Evolutionary conservation across 2,329 filamentous ascomycete genomes (phyloP).

Genomic region (Simplicillium aogashimaense): DNA sequence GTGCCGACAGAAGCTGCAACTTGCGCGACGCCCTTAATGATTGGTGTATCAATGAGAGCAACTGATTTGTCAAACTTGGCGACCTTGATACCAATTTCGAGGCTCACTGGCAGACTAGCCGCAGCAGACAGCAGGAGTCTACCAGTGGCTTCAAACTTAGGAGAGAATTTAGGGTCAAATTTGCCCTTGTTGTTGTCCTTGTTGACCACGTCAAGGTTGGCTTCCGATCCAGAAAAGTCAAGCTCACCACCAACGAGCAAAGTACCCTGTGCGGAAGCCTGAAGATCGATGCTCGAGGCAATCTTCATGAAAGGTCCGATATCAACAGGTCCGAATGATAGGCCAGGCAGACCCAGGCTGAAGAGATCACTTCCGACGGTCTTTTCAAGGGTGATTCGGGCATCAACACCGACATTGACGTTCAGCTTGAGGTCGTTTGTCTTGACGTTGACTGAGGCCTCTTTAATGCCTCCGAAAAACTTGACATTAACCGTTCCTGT

Average conservation of each 20-base stretch:
- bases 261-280: conserved; percentile 13
- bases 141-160: conserved; percentile 17
- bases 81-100: conserved; percentile 15
- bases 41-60: conserved; percentile 16
- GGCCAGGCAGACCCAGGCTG: conserved; percentile 13
- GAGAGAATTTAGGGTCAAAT: conserved; percentile 18
- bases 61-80: conserved; percentile 10
- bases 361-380: conserved; percentile 12
- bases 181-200: conserved; percentile 8
- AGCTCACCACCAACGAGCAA: conserved; percentile 20
- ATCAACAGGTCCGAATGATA: conserved; percentile 15
- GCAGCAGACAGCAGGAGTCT: conserved; percentile 13
- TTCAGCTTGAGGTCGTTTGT: conserved; percentile 13
- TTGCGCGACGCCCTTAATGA: conserved; percentile 14
- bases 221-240: conserved; percentile 14
- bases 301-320: conserved; percentile 15
- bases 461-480: conserved; percentile 13
- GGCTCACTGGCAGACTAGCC: conserved; percentile 17
- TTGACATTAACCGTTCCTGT: conserved; percentile 15
- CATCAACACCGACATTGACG: conserved; percentile 20
- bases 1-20: conserved; percentile 9
- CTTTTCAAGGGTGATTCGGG: conserved; percentile 11
- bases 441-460: conserved; percentile 14
- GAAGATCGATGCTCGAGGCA: conserved; percentile 11
- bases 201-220: conserved; percentile 14